Base-by-base conservation (phyloP, 2,329 filamentous ascomycete genomes). In the Aspergillus sojae region DNA sequence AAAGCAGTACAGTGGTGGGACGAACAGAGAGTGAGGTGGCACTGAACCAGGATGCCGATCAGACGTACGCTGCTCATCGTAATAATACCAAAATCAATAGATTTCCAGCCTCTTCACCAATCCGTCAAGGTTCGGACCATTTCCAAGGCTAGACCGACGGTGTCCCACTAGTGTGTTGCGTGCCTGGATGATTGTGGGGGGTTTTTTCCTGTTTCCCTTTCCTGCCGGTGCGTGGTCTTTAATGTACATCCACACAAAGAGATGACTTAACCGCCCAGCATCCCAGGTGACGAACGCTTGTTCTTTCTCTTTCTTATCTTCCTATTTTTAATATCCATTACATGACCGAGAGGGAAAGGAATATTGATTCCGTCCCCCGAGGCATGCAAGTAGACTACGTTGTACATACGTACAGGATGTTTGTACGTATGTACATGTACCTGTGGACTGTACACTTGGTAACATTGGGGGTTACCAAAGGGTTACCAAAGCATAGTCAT, bases 71-170 rank as follows among this genome's bases (percentile, higher is more conserved):
- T 57, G 66, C 67, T 56, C 67, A 69, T 69, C 66, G 62, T 57
- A 68, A 69, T 69, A 34, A 3, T 32, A 32, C 10, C 4, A 34
- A 12, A 34, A 34, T 12, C n/a, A 26, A 14, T 26, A 14, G 11
- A n/a, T 41, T 41, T 48, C 45, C 45, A 48, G 45, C 21, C 45
- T 48, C 45, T 48, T 26, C 23, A 56, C 59, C 48, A 60, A 48
- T 64, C 53, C 62, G 48, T 65, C 65, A 67, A 69, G 57, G 68
- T 71, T 72, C 63, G 66, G 65, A 60, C 68, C 66, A 70, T 58
- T 57, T 62, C 61, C 53, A 66, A 65, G 70, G 62, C 71, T 68
- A 71, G 70, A 69, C 68, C 63, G 65, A 67, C 64, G 67, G 70
- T 66, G 67, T 69, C 58, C 58, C 63, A 46, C 63, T 68, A 68